phyloP scores from a whole-genome alignment of 208 protist genomes.

The Zelonia costaricensis region DNA sequence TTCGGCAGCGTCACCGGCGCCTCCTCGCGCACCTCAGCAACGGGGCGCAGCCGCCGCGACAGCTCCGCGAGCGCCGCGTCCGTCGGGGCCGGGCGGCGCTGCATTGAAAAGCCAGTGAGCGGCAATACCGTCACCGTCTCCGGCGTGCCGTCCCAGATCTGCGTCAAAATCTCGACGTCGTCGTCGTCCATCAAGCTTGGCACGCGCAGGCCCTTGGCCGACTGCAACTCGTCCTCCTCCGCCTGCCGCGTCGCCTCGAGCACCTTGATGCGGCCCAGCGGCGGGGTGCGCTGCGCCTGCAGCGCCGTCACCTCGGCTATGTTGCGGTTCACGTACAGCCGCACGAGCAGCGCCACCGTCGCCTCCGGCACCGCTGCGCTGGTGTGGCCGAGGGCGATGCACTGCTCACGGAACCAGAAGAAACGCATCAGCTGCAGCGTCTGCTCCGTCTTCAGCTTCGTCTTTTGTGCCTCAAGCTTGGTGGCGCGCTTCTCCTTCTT shows the following conservation, averaged over 20 bases:
- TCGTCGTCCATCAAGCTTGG: conserved; percentile 52
- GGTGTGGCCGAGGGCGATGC: conserved; percentile 44
- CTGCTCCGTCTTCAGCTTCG: conserved; percentile 34
- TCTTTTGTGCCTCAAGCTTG: conserved; percentile 38
- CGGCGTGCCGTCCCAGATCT: conserved; percentile 70
- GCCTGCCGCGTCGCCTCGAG: conserved; percentile 56
- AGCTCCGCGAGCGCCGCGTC: conserved; percentile 30
- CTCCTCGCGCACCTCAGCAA: conserved; percentile 58
- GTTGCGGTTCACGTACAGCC: conserved; percentile 70
- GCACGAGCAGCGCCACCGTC: conserved; percentile 38
- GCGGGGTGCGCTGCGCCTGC: conserved; percentile 51
- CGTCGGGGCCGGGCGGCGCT: conserved; percentile 10
- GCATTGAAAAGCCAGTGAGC: conserved; percentile 20
- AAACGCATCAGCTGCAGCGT: conserved; percentile 51
- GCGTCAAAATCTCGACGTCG: conserved; percentile 64
- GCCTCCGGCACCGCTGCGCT: conserved; percentile 35
- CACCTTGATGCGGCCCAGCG: conserved; percentile 59
- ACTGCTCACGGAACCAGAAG: conserved; percentile 83
- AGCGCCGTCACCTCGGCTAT: conserved; percentile 57
- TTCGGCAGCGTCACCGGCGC: conserved; percentile 37
- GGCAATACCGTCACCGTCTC: conserved; percentile 49
- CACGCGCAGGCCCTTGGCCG: conserved; percentile 56
- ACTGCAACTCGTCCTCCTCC: conserved; percentile 59
- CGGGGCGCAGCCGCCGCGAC: conserved; percentile 30
- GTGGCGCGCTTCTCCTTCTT: conserved; percentile 51